Percentiles rank a stretch among this genome's conserved stretches.
These are phyloP conservation scores for Boeremia lycopersici DNA, from an alignment of 2,329 filamentous ascomycete species.

Conservation along the genomic window DNA sequence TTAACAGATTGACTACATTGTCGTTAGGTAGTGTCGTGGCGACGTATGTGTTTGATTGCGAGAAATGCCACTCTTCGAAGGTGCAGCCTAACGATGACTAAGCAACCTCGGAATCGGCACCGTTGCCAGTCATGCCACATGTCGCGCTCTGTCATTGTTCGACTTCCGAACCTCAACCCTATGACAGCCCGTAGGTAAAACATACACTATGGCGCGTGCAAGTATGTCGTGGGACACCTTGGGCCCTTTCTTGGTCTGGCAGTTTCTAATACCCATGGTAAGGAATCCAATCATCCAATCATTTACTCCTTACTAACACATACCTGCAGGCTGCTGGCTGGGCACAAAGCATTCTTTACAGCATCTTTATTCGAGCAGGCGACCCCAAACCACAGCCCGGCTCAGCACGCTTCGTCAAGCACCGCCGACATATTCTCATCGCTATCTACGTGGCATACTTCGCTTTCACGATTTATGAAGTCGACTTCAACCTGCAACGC, in stretches of 20 bases:
- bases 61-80: background rate
- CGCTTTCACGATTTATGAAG: constrained; percentile 89
- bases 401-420: constrained; percentile 69
- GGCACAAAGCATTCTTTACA: constrained; percentile 82
- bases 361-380: constrained; percentile 86
- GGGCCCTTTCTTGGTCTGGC: constrained; percentile 42
- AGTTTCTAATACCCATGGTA: constrained; percentile 44
- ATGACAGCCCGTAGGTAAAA: background rate
- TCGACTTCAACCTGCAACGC: constrained; percentile 77
- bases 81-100: constrained; percentile 2
- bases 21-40: no score
- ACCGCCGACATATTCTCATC: constrained; percentile 83
- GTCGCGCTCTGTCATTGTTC: constrained; percentile 8
- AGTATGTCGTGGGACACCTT: constrained; percentile 40
- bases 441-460: constrained; percentile 84
- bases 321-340: constrained; percentile 38
- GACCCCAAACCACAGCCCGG: constrained; percentile 75
- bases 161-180: background rate
- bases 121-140: constrained; percentile 5
- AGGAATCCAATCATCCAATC: background rate
- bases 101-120: constrained; percentile 6
- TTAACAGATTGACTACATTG: no score
- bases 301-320: constrained; percentile 19
- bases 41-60: no score
- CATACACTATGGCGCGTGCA: constrained; percentile 27